Conservation (phyloP, 1,284 basidiomycete species). For the Ustilago hordei region DNA sequence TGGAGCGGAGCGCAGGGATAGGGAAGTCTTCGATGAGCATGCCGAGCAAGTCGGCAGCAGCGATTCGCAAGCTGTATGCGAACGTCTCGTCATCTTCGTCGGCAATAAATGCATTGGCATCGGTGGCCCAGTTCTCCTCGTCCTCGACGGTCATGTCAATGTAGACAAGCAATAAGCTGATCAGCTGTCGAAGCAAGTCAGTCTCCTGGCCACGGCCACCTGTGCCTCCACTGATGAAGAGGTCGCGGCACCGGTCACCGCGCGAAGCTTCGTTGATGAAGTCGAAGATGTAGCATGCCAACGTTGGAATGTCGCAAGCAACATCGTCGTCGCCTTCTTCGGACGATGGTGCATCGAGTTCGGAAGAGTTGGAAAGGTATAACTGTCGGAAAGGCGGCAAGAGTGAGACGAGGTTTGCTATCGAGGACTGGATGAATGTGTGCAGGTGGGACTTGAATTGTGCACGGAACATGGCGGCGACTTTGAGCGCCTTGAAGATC, state of each 20-base stretch:
- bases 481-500: constrained; percentile 61
- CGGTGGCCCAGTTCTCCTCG: constrained; percentile 90
- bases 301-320: constrained; percentile 76
- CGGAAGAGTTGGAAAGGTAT: constrained; percentile 70
- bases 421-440: constrained; percentile 32
- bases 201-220: constrained; percentile 71
- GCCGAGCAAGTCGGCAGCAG: constrained; percentile 83
- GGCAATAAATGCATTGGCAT: constrained; percentile 90
- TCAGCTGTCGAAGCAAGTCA: constrained; percentile 73
- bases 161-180: constrained; percentile 78
- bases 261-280: constrained; percentile 78
- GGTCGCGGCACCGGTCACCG: constrained; percentile 75
- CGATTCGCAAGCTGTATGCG: constrained; percentile 82
- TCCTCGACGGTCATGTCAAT: constrained; percentile 90
- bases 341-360: constrained; percentile 74
- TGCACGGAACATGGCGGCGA: constrained; percentile 57
- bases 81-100: constrained; percentile 94
- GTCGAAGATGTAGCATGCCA: constrained; percentile 83
- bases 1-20: constrained; percentile 74
- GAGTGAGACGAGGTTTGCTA: constrained; percentile 46
- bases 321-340: constrained; percentile 80
- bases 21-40: constrained; percentile 81
- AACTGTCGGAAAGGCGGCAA: constrained; percentile 47
- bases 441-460: constrained; percentile 54
- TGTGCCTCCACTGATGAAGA: constrained; percentile 73